Percentiles rank a stretch among this genome's conserved stretches.
Conservation (phyloP, 345 rosid species). For the Camelina hispida region DNA sequence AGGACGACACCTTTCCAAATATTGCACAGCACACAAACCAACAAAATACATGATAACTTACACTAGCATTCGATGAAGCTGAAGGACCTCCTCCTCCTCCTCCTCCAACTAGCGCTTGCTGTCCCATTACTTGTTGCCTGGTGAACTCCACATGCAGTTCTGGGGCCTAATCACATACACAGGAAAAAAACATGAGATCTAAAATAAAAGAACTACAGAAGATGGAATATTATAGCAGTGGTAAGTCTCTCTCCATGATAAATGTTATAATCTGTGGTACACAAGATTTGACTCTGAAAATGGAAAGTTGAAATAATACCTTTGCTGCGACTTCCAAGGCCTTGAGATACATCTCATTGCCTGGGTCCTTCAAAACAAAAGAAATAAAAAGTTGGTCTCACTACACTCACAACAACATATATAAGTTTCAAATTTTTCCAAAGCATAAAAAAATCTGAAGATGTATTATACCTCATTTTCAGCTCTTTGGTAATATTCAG, state of each 20-base stretch:
- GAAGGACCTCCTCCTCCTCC: constrained; percentile 60
- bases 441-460: not conserved
- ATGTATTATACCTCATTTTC: constrained; percentile 60
- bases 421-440: not conserved
- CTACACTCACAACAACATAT: not conserved
- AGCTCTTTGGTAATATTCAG: constrained; percentile 71
- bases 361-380: constrained; percentile 65
- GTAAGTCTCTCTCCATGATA: not conserved
- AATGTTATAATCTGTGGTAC: constrained; percentile 3
- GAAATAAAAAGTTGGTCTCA: constrained; percentile 1
- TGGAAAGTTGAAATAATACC: constrained; percentile 52
- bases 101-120: constrained; percentile 54
- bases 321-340: constrained; percentile 75
- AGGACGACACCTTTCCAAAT: not conserved
- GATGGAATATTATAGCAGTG: not conserved
- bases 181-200: not conserved
- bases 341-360: constrained; percentile 80
- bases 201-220: not conserved
- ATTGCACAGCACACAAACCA: not conserved
- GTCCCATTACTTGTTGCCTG: constrained; percentile 59
- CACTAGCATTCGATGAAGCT: constrained; percentile 60
- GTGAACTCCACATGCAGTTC: constrained; percentile 71
- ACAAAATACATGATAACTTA: constrained; percentile 37
- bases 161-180: constrained; percentile 64
- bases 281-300: not conserved